Base-by-base conservation (phyloP, 495 filamentous ascomycete species). In the Podospora conica region DNA sequence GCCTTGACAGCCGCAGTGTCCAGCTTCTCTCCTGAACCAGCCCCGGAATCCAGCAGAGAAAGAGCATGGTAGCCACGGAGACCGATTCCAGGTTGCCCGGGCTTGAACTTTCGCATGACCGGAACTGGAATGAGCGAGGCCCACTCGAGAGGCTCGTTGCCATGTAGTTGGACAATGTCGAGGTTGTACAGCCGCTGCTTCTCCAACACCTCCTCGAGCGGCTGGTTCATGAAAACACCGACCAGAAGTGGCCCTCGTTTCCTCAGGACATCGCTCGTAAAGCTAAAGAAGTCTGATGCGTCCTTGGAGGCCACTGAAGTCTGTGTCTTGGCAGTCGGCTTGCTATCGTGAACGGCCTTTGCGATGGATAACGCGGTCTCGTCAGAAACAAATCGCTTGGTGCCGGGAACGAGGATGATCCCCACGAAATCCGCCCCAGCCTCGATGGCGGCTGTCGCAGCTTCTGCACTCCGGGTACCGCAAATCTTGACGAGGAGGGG, bases 101-200 rank as follows among this genome's bases (percentile, higher is more conserved):
- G 90, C 25, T 82, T 82, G 75, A 98, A 98, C 53, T 87, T 88
- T 58, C 87, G 86, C 68, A 98, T 89, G 22, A 98, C 92, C 1
- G 95, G 96, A 0, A 96, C 91, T 7, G 95, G 93, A 55, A 98
- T 91, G 25, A 91, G 77, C 28, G 75, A 82, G 2, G 93, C 87
- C 94, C 95, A 98, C 73, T 98, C 95, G 31, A 97, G 71, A 2
- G 95, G 93, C 75, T 98, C 95, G 60, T 87, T 80, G 9, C 95
- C 95, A 74, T 98, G 95, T 4, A 98, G 83, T 71, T 98, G 95
- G 4, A 98, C 88, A 55, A 95, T 80, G 73, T 98, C 95, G n/a
- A 98, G 88, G 56, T 82, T 81, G 64, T 97, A 84, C 3, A 87
- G 82, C 62, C 84, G 82, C 70, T 93, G 91, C 71, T 93, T 84